Evolutionary conservation across 2,329 filamentous ascomycete species (phyloP), one percentile per base, ranked within the genome.

Genomic region (Pleoardoris graminearum): DNA sequence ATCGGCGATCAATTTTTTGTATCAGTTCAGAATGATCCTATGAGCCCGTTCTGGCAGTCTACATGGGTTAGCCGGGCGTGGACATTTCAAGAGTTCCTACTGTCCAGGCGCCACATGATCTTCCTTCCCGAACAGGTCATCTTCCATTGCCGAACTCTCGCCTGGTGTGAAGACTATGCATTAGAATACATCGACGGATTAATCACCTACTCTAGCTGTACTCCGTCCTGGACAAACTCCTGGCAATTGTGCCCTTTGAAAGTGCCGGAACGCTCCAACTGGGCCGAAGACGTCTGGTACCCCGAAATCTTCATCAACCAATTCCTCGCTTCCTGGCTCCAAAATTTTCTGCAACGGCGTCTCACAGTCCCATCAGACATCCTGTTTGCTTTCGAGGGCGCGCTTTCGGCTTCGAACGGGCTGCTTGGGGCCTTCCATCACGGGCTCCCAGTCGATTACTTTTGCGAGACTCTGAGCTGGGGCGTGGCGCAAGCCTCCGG

Each of bases 11-110:
- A 52, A 25, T 49, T 41, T 16, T 51, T 45, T 32, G 43, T 48
- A 7, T 52, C 44, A 3, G 3, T 52, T 16, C 23, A 29, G 2
- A 8, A 43, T 29, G 50, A 52, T 23, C 43, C 50, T n/a, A 41
- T 52, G 36, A 17, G 19, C 2, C 14, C 25, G 4, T 57, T 48
- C 39, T 47, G 47, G 41, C 4, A 19, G 6, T 50, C 39, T 3
- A 50, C 23, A 14, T 55, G 53, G 53, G 36, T 39, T 19, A 41
- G 41, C 10, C 53, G 50, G 12, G 55, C 46, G 11, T 55, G 55
- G 53, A 53, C 55, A 17, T 55, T 50, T 17, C 55, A 55, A 25
- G 53, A 58, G 39, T 45, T 50, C 14, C 38, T 55, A 14, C 43
- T 58, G 11, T 58, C 55, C 1, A 44, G 36, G 22, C 44, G 45